A percentile compares a stretch with the other conserved stretches of the same genome.
phyloP scores from a whole-genome alignment of 306 rosid genomes.

The Senna siamea region DNA sequence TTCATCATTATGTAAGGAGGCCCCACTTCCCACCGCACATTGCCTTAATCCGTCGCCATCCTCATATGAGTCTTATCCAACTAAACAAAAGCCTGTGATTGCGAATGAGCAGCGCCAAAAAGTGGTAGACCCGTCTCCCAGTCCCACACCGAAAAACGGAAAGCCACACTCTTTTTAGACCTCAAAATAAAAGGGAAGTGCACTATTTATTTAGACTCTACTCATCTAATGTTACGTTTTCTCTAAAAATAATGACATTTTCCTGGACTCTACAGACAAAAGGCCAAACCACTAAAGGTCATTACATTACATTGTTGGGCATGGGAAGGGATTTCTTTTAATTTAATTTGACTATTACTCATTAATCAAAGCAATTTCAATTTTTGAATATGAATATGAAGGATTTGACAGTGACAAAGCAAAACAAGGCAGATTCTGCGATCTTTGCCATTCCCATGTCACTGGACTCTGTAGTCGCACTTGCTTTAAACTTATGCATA shows the following conservation, averaged over 20 bases:
- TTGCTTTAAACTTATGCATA: too few relatives aligned
- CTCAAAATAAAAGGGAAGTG: too few relatives aligned
- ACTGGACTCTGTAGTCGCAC: not conserved
- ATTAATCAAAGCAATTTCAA: not conserved
- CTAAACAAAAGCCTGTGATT: constrained; percentile 16
- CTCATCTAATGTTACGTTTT: too few relatives aligned
- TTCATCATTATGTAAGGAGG: constrained; percentile 34
- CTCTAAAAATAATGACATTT: too few relatives aligned
- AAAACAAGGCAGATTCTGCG: not conserved
- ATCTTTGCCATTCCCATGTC: not conserved
- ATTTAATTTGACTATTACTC: not conserved
- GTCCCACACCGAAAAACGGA: not conserved
- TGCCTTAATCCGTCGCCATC: constrained; percentile 5
- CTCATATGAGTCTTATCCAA: not conserved
- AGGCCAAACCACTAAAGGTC: too few relatives aligned
- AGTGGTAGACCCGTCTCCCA: constrained; percentile 35
- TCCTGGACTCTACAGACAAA: not conserved
- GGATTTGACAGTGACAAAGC: not conserved
- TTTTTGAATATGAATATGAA: not conserved
- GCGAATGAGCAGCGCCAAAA: constrained; percentile 36
- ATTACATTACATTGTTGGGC: too few relatives aligned
- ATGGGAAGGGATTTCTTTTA: not conserved
- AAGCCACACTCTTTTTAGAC: not conserved
- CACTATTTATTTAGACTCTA: too few relatives aligned
- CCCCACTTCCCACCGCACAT: constrained; percentile 39